Base-by-base conservation (phyloP, 208 protist species). In the Trypanosoma scelopori region DNA sequence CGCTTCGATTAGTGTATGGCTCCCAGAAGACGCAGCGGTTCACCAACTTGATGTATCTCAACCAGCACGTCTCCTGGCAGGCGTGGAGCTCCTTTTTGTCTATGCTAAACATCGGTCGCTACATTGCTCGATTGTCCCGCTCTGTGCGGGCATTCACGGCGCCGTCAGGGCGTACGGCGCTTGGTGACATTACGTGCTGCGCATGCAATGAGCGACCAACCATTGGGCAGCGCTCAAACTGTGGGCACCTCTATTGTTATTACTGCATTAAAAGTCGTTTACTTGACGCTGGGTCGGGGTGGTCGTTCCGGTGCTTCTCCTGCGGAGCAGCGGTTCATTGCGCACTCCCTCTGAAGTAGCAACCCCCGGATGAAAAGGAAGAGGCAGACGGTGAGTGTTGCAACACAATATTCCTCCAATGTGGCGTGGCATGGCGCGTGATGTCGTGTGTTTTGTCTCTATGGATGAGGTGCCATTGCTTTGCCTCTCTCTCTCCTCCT, bases 251-350 rank as follows among this genome's bases (percentile, higher is more conserved):
- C 13, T 97, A 95, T 64, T 97, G 92, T 76, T 96, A 97, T 63
- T 96, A 97, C 82, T 97, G 92, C 66, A 94, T 96, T 64, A 87
- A 90, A 65, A 88, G 88, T 69, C 79, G 91, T 1, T 73, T 95
- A 20, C 55, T 85, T 23, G 84, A 93, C 55, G 72, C 67, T 27
- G 58, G 80, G 41, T 37, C 77, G 1, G 62, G 74, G 0, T 84
- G 82, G 16, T 92, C 91, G 4, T 96, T 96, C 52, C 79, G 82
- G 2, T 96, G 91, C 64, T 66, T 78, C 23, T 72, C 69, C 37
- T 96, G 91, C 47, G 86, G 84, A 3, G 68, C 81, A 27, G 64
- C 76, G 5, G 86, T 96, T 37, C 77, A 91, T 58, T 72, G 55
- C 4, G 52, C 55, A 13, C 9, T 20, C 3, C 63, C 71, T 22